phyloP scores from a whole-genome alignment of 192 early-diverging fungal genomes.

The Pilaira anomala region DNA sequence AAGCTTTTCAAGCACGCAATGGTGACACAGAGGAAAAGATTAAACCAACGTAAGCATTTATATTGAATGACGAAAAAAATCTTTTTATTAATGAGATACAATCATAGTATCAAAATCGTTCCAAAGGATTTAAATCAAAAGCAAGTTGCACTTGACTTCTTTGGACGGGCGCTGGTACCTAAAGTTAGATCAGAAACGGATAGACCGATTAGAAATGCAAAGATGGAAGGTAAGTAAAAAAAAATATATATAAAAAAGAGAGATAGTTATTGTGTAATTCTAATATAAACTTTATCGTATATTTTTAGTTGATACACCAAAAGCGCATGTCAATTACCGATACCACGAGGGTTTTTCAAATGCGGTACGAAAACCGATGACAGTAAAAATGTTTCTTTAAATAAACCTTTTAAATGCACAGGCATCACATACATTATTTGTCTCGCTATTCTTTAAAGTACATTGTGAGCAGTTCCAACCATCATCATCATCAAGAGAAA shows the following conservation, averaged over 20 bases:
- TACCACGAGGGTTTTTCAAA: conserved; percentile 92
- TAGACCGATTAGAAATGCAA: conserved; percentile 14
- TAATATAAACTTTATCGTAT: background rate
- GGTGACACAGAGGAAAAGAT: conserved; percentile 16
- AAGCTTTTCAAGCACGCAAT: conserved; percentile 15
- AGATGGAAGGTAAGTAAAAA: conserved; percentile 14
- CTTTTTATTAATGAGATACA: too few relatives aligned
- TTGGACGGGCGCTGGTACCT: conserved; percentile 63
- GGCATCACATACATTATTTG: conserved; percentile 6
- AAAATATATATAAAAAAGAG: too few relatives aligned
- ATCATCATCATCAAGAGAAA: background rate
- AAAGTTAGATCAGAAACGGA: conserved; percentile 17
- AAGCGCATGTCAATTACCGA: conserved; percentile 59
- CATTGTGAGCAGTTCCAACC: background rate
- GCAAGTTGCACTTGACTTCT: conserved; percentile 66
- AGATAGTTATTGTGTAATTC: background rate
- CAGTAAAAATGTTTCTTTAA: conserved; percentile 61
- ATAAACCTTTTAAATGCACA: background rate
- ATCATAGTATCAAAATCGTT: too few relatives aligned
- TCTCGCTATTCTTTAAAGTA: background rate
- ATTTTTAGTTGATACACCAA: conserved; percentile 16
- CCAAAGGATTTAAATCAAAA: too few relatives aligned
- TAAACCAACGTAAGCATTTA: conserved; percentile 24
- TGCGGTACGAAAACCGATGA: conserved; percentile 77
- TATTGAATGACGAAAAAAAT: too few relatives aligned